Evolutionary conservation across 768 basidiomycete genomes (phyloP).

Genomic region (Agaricus subrufescens): DNA sequence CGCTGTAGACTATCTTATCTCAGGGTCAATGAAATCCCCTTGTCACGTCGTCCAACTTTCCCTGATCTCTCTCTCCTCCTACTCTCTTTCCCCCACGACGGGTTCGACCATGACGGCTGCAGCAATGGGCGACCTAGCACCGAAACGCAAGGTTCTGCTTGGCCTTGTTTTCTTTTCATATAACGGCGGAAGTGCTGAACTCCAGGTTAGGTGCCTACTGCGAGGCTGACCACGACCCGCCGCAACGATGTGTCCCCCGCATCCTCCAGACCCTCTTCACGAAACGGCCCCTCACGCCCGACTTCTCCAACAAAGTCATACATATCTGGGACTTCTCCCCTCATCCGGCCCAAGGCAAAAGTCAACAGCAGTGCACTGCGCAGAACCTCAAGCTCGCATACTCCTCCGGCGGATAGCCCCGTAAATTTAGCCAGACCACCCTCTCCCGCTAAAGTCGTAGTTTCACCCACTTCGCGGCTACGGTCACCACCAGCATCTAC

Average conservation of each 20-base stretch:
- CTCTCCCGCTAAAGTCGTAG: conserved; percentile 37
- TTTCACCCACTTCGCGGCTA: conserved; percentile 23
- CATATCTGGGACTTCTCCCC: conserved; percentile 17
- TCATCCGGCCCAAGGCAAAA: conserved; percentile 51
- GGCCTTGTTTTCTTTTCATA: background rate
- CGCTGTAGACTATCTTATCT: conserved; percentile 8
- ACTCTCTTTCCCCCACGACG: background rate
- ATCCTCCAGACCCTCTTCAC: conserved; percentile 24
- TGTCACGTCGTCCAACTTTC: conserved; percentile 1
- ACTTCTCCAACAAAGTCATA: conserved; percentile 33
- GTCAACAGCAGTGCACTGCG: conserved; percentile 48
- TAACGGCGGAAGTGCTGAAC: conserved; percentile 1
- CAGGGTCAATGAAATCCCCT: conserved; percentile 3
- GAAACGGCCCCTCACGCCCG: conserved; percentile 36
- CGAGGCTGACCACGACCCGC: conserved; percentile 25
- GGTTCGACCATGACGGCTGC: background rate
- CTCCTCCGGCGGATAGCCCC: conserved; percentile 6
- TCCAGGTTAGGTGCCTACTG: conserved; percentile 43
- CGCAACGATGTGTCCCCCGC: conserved; percentile 26
- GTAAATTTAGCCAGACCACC: conserved; percentile 26
- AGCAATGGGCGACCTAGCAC: background rate
- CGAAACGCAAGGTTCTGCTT: conserved; percentile 11
- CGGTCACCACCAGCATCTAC: conserved; percentile 28
- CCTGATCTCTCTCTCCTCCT: background rate
- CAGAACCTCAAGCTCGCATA: conserved; percentile 16